Evolutionary conservation across 176 grass and related monocot genomes (phyloP).

Genomic region (Saccharum spontaneum): DNA sequence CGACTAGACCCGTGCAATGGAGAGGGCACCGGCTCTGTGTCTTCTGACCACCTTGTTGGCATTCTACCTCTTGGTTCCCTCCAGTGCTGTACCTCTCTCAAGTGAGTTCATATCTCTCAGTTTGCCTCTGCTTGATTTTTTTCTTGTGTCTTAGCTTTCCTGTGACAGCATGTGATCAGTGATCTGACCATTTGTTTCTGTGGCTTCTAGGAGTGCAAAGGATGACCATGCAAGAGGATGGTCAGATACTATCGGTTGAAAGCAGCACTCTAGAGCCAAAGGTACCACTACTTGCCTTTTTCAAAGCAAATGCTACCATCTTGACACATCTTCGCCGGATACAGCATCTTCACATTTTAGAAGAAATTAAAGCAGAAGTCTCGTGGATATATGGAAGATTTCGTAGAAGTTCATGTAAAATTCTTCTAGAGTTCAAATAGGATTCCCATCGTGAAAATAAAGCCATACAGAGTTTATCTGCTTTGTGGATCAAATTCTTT

Average conservation of each 20-base stretch:
- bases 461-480: background rate
- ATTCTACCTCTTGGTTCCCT: constrained; percentile 38
- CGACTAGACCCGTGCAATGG: constrained; percentile 28
- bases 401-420: background rate
- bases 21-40: constrained; percentile 29
- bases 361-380: background rate
- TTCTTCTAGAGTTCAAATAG: background rate
- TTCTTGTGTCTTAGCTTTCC: background rate
- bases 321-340: background rate
- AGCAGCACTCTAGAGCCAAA: constrained; percentile 22
- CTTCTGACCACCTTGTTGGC: constrained; percentile 40
- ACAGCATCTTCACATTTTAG: background rate
- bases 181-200: background rate
- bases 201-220: constrained; percentile 47
- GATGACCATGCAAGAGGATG: constrained; percentile 25
- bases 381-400: background rate
- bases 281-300: constrained; percentile 26
- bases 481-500: background rate
- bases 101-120: constrained; percentile 41
- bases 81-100: constrained; percentile 57
- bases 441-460: background rate
- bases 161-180: background rate
- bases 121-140: background rate
- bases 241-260: constrained; percentile 29
- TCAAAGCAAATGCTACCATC: background rate